Percentiles rank a stretch among this genome's conserved stretches.
phyloP scores from a whole-genome alignment of 805 yeast genomes.

The Suhomyces tanzawaensis region DNA sequence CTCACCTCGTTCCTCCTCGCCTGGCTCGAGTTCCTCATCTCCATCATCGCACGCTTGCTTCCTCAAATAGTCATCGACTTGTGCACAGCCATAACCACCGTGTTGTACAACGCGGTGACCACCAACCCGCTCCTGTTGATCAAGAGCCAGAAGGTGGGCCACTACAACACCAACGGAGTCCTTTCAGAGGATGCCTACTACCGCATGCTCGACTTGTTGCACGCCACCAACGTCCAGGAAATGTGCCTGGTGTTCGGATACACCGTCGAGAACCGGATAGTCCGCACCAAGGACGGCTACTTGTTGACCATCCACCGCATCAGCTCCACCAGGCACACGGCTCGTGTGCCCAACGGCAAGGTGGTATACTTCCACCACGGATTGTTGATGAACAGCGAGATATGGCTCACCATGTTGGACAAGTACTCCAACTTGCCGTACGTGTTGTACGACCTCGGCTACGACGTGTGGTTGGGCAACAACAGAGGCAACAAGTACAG shows the following conservation, averaged over 20 bases:
- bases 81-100: conserved; percentile 29
- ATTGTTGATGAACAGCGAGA: conserved; percentile 80
- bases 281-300: conserved; percentile 74
- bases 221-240: conserved; percentile 55
- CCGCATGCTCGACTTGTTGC: conserved; percentile 38
- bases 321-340: conserved; percentile 24
- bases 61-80: conserved; percentile 42
- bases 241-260: conserved; percentile 71
- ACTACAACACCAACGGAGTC: conserved; percentile 20
- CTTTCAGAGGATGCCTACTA: conserved; percentile 23
- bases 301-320: conserved; percentile 73
- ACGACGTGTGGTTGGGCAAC: conserved; percentile 93
- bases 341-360: conserved; percentile 22
- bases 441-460: conserved; percentile 73
- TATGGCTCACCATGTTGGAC: conserved; percentile 55
- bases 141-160: conserved; percentile 6
- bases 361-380: conserved; percentile 91
- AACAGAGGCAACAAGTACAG: conserved; percentile 93
- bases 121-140: conserved; percentile 26
- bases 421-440: conserved; percentile 58
- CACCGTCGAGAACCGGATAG: conserved; percentile 70
- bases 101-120: conserved; percentile 24
- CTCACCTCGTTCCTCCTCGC: conserved; percentile 43
- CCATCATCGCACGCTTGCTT: conserved; percentile 43
- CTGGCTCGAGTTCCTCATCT: conserved; percentile 48